Evolutionary conservation across 163 green algal genomes (phyloP).

Genomic region (Chlorella variabilis): DNA sequence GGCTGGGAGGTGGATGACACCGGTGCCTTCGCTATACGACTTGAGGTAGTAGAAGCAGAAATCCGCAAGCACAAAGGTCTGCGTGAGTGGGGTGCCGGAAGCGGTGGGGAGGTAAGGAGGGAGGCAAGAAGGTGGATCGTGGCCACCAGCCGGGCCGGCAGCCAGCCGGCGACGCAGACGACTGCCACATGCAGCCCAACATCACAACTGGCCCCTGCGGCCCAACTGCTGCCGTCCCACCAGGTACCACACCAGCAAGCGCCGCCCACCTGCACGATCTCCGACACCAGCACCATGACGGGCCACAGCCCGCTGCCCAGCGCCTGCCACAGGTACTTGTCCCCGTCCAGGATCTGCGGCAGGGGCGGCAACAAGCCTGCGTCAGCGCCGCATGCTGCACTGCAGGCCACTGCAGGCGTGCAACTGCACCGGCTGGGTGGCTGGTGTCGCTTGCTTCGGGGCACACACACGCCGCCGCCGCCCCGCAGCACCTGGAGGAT

Average conservation of each 20-base stretch:
- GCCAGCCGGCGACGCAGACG: too few species aligned
- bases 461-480: too few species aligned
- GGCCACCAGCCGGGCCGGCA: not conserved
- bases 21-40: slow-evolving; percentile 88
- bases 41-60: slow-evolving; percentile 99
- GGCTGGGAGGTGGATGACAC: slow-evolving; percentile 89
- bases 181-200: too few species aligned
- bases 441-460: too few species aligned
- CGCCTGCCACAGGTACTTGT: slow-evolving; percentile 89
- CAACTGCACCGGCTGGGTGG: too few species aligned
- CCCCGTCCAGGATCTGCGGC: slow-evolving; percentile 93
- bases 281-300: slow-evolving; percentile 94
- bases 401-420: not conserved
- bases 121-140: not conserved
- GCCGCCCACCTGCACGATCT: slow-evolving; percentile 79
- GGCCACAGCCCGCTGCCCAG: slow-evolving; percentile 94
- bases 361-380: not conserved
- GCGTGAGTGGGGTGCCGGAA: slow-evolving; percentile 40
- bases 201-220: too few species aligned
- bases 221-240: too few species aligned
- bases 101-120: not conserved
- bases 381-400: too few species aligned
- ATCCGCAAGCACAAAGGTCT: slow-evolving; percentile 99
- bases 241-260: not conserved
- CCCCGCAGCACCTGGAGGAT: slow-evolving; percentile 24